A percentile compares a stretch with the other conserved stretches of the same genome.
Evolutionary conservation across 2,329 filamentous ascomycete genomes (phyloP).

Genomic region (Nannizzia gypsea): DNA sequence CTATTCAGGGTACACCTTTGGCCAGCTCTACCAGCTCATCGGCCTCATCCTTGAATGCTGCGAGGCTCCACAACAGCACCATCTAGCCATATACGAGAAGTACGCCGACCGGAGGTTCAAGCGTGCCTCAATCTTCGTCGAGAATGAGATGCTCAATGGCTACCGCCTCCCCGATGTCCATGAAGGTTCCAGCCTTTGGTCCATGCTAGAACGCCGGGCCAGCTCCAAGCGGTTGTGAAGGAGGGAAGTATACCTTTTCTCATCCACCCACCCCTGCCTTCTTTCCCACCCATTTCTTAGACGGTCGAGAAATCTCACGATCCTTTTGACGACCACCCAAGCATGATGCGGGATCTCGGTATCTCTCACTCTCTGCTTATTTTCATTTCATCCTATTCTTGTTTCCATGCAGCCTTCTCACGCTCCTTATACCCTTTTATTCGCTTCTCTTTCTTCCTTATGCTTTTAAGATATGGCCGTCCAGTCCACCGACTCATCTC

Average conservation of each 20-base stretch:
- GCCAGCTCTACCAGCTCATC: constrained; percentile 67
- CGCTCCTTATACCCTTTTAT: constrained; percentile 5
- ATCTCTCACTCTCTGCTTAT: not conserved
- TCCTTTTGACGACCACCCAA: not conserved
- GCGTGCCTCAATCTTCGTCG: constrained; percentile 67
- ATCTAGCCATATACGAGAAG: constrained; percentile 80
- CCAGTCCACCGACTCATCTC: not conserved
- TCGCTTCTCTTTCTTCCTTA: not conserved
- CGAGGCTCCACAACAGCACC: constrained; percentile 66
- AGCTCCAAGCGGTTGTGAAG: constrained; percentile 4
- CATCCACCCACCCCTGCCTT: constrained; percentile 2
- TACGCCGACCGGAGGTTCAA: constrained; percentile 83
- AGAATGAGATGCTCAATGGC: constrained; percentile 55
- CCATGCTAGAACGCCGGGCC: constrained; percentile 3
- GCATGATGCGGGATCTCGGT: not conserved
- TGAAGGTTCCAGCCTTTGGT: constrained; percentile 4
- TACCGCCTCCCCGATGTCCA: constrained; percentile 39
- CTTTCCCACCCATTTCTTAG: not conserved
- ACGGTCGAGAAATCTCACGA: not conserved
- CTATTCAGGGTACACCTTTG: constrained; percentile 86
- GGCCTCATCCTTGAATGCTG: constrained; percentile 78
- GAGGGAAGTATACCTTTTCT: not conserved
- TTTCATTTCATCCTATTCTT: not conserved
- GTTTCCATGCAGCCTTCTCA: not conserved
- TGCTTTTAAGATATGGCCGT: not conserved